Evolutionary conservation across 192 early-diverging fungal genomes (phyloP).

Genomic region (Chytriomyces hyalinus): DNA sequence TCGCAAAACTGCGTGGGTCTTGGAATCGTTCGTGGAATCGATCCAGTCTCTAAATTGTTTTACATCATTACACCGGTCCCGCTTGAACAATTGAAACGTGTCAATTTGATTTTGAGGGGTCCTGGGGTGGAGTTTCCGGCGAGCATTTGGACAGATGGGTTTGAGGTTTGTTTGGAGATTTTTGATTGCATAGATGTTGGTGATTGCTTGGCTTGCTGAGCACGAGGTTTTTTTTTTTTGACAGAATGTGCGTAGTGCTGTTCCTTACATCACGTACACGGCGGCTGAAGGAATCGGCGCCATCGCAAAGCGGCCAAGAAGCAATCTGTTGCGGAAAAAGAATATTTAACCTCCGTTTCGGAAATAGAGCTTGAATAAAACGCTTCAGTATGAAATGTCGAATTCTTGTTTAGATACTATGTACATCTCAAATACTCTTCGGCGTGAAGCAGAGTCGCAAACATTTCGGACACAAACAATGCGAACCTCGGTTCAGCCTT

Average conservation of each 20-base stretch:
- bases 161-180: conserved; percentile 38
- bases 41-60: conserved; percentile 37
- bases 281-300: conserved; percentile 45
- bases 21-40: conserved; percentile 53
- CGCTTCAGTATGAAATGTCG: too few relatives aligned
- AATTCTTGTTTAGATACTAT: too few relatives aligned
- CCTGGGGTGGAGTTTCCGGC: conserved; percentile 40
- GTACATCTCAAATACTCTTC: too few relatives aligned
- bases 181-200: too few relatives aligned
- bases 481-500: not conserved
- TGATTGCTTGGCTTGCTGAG: conserved; percentile 16
- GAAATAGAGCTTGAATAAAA: too few relatives aligned
- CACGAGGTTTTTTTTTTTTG: not conserved
- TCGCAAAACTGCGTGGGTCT: conserved; percentile 45
- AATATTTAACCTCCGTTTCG: conserved; percentile 50
- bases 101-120: conserved; percentile 51
- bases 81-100: conserved; percentile 23
- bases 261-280: conserved; percentile 46
- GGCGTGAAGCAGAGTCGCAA: too few relatives aligned
- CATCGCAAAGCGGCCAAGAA: conserved; percentile 39
- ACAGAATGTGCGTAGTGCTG: conserved; percentile 32
- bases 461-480: not conserved
- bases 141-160: conserved; percentile 33
- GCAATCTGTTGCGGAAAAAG: conserved; percentile 30
- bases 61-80: conserved; percentile 50